Base-by-base conservation (phyloP, 345 rosid species). In the Aurinia saxatilis region DNA sequence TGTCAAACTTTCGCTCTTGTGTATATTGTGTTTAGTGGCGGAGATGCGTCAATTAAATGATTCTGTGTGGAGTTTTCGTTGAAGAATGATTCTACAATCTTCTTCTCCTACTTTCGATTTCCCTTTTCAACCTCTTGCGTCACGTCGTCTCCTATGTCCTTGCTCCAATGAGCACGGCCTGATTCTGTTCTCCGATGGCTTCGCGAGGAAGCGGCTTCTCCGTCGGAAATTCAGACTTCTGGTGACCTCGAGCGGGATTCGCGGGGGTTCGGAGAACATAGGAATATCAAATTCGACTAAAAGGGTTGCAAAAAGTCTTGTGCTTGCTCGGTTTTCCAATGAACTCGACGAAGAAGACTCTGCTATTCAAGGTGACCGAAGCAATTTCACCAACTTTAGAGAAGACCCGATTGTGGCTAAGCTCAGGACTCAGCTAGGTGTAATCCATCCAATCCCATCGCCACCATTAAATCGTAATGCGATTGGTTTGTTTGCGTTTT, bases 401-500 rank as follows among this genome's bases (percentile, higher is more conserved):
- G 90, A 90, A 66, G 99, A 93, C 55, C 97, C 99, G 4, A 78
- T 90, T 10, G 91, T 93, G 34, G 84, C 82, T 57, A 93, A 93
- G 81, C 83, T 93, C 19, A 79, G 95, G 79, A 87, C 96, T 15
- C 95, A 90, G 37, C 69, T 93, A 12, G 99, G 99, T 31, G 89
- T 61, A 8, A 81, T 93, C 29, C 99, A 90, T 17, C 99, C 99
- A 15, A 80, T 93, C 21, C 99, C 99, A 0, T 78, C 99, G 3
- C 95, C 97, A 21, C 95, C 95, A 0, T 30, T 93, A n/a, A 87
- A 79, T 49, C 72, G 96, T 27, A 82, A 79, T 67, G 69, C 90
- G 1, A 73, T 68, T 7, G 96, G 95, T 8, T 34, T 86, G 5
- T 87, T 90, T 13, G 90, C 82, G 0, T 81, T 93, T 68, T 93